Conservation (phyloP, 345 rosid genomes). For the Populus deltoides region DNA sequence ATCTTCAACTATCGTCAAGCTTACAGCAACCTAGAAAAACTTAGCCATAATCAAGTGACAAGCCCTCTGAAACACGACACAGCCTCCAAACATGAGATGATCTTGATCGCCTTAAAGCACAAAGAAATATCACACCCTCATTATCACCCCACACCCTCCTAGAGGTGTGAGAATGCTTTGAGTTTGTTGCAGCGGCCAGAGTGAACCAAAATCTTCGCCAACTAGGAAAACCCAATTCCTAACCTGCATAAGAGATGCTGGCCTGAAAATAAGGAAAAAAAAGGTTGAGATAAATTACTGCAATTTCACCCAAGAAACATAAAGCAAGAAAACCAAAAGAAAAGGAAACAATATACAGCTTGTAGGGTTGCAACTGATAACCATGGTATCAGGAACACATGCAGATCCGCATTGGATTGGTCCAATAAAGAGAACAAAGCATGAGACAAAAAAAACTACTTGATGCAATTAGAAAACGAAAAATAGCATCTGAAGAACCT, state of each 20-base stretch:
- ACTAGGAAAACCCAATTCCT: slow-evolving; percentile 45
- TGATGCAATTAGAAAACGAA: background rate
- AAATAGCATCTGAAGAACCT: background rate
- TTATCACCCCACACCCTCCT: slow-evolving; percentile 86
- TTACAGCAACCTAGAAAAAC: slow-evolving; percentile 27
- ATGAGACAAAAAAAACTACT: background rate
- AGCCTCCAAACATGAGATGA: slow-evolving; percentile 88
- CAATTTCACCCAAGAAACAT: background rate
- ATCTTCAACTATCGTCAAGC: slow-evolving; percentile 23
- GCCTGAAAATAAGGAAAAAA: slow-evolving; percentile 36
- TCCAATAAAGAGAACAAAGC: background rate
- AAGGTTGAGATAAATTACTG: background rate
- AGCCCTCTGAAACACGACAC: slow-evolving; percentile 81
- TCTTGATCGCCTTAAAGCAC: slow-evolving; percentile 65
- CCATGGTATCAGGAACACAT: background rate
- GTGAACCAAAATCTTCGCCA: slow-evolving; percentile 55
- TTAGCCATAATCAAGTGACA: slow-evolving; percentile 98
- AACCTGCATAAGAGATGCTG: slow-evolving; percentile 30
- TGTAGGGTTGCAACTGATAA: background rate
- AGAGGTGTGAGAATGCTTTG: slow-evolving; percentile 85
- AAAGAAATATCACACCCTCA: slow-evolving; percentile 45
- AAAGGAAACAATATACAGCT: too few relatives aligned
- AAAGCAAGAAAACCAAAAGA: too few relatives aligned
- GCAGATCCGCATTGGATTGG: too few relatives aligned
- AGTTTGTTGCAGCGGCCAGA: slow-evolving; percentile 90